Evolutionary conservation across 2,329 filamentous ascomycete genomes (phyloP).

Genomic region (Thielaviopsis cerberus): DNA sequence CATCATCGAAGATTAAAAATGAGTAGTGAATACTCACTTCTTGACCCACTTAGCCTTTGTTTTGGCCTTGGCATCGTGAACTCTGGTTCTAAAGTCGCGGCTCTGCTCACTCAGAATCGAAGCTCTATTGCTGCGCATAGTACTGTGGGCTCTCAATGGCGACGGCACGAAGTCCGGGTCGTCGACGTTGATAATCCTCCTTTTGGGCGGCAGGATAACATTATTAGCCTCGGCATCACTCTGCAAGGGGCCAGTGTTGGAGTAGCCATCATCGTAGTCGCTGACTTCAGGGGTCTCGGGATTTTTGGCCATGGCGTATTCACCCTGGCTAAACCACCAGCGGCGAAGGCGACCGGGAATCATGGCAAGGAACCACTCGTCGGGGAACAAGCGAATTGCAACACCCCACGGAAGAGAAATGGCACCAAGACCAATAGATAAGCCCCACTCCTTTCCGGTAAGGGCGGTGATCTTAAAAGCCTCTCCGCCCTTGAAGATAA

Average conservation of each 20-base stretch:
- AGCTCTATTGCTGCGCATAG: slow-evolving; percentile 10
- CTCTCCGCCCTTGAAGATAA: slow-evolving; percentile 60
- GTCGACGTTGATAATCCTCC: background rate
- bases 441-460: slow-evolving; percentile 59
- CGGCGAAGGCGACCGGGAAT: slow-evolving; percentile 7
- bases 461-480: slow-evolving; percentile 53
- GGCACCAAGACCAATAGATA: slow-evolving; percentile 58
- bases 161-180: slow-evolving; percentile 5
- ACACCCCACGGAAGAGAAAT: slow-evolving; percentile 60
- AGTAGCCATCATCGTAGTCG: background rate
- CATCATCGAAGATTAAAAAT: background rate
- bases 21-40: background rate
- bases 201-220: background rate
- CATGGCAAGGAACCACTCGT: slow-evolving; percentile 26
- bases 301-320: background rate
- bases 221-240: background rate
- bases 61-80: slow-evolving; percentile 4
- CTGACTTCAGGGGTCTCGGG: background rate
- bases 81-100: slow-evolving; percentile 2
- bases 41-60: slow-evolving; percentile 2
- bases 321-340: slow-evolving; percentile 4
- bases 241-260: background rate
- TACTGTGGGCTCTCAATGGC: slow-evolving; percentile 6
- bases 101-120: slow-evolving; percentile 10
- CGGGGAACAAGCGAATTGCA: slow-evolving; percentile 54